phyloP scores from a whole-genome alignment of 495 filamentous ascomycete species.

The Tuber brumale region DNA sequence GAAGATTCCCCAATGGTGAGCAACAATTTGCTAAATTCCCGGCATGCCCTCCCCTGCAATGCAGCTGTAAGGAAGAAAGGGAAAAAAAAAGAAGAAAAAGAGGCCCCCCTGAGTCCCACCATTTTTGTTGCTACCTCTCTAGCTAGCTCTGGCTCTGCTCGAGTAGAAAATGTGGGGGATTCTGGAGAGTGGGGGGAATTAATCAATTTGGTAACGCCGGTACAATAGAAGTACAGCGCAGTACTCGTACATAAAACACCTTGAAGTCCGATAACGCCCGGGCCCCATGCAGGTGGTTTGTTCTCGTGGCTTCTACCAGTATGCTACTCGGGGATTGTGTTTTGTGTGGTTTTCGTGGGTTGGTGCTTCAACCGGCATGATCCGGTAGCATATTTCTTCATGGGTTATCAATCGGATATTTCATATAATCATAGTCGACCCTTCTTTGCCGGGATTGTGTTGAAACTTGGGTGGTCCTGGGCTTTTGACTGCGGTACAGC shows the following conservation, averaged over 20 bases:
- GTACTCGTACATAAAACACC: neutral
- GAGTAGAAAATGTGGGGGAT: neutral
- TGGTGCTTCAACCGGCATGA: neutral
- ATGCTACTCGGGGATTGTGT: neutral
- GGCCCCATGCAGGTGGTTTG: neutral
- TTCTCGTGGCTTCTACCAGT: neutral
- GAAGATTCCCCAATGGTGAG: neutral
- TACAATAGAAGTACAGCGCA: neutral
- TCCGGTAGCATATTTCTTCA: neutral
- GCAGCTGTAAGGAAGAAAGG: neutral
- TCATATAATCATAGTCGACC: neutral
- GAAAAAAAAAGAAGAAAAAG: neutral
- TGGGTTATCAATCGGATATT: neutral
- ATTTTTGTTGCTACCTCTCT: neutral
- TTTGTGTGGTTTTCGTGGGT: neutral
- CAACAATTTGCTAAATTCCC: neutral
- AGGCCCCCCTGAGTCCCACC: neutral
- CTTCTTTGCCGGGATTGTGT: neutral
- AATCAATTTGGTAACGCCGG: neutral
- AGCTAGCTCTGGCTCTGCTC: neutral
- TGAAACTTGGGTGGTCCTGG: neutral
- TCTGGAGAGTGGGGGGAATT: neutral
- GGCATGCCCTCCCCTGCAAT: neutral
- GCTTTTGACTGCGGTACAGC: neutral
- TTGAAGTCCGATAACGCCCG: neutral